A percentile compares a stretch with the other conserved stretches of the same genome.
phyloP scores from a whole-genome alignment of 805 yeast genomes.

The Clavispora fructus region DNA sequence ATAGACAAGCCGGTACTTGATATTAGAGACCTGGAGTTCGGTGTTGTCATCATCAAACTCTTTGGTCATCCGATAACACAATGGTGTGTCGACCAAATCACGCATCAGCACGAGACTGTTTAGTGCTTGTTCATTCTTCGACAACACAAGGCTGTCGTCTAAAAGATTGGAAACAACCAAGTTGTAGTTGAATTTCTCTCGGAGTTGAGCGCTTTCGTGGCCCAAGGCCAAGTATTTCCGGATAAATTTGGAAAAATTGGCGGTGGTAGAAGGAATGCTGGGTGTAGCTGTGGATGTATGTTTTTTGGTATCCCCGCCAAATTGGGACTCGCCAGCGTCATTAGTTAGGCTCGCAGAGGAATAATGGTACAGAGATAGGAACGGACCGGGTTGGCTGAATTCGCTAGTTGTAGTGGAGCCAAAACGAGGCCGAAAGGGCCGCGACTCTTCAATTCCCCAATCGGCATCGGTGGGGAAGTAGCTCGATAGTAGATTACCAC shows the following conservation, averaged over 20 bases:
- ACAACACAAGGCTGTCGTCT: slow-evolving; percentile 38
- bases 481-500: slow-evolving; percentile 6
- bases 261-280: slow-evolving; percentile 6
- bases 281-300: background rate
- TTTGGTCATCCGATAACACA: slow-evolving; percentile 1
- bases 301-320: background rate
- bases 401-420: slow-evolving; percentile 16
- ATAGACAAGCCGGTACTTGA: slow-evolving; percentile 13
- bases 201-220: slow-evolving; percentile 17
- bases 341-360: background rate
- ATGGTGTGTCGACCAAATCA: slow-evolving; percentile 1
- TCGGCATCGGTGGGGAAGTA: slow-evolving; percentile 17
- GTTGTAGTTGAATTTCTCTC: slow-evolving; percentile 40
- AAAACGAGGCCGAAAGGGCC: slow-evolving; percentile 7
- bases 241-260: slow-evolving; percentile 19
- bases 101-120: slow-evolving; percentile 9
- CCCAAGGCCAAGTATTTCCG: slow-evolving; percentile 23
- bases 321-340: background rate
- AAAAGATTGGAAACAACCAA: slow-evolving; percentile 33
- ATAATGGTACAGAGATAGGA: background rate
- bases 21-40: slow-evolving; percentile 11
- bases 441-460: slow-evolving; percentile 19
- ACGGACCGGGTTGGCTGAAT: slow-evolving; percentile 10
- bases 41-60: slow-evolving; percentile 20
- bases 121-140: slow-evolving; percentile 36